A percentile compares a stretch with the other conserved stretches of the same genome.
These are phyloP conservation scores for Candida arabinofermentans DNA, from an alignment of 805 yeast genomes.

Conservation along the genomic window DNA sequence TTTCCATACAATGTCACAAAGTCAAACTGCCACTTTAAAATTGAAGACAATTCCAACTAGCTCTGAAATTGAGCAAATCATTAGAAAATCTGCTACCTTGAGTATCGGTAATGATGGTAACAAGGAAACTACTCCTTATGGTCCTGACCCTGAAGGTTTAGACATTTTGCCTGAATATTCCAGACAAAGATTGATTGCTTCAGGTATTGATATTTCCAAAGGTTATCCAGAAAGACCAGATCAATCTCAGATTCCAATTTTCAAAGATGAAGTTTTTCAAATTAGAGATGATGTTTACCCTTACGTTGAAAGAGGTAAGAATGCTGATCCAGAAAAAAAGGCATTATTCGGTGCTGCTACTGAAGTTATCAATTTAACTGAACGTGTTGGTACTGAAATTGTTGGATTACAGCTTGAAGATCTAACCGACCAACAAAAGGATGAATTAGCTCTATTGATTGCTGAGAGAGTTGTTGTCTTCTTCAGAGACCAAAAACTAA, in stretches of 20 bases:
- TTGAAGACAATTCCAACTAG: neutral
- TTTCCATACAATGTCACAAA: conserved; percentile 1
- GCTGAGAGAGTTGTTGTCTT: conserved; percentile 48
- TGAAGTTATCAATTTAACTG: conserved; percentile 40
- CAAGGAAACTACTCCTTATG: conserved; percentile 7
- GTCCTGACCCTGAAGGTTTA: conserved; percentile 22
- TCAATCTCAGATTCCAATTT: conserved; percentile 32
- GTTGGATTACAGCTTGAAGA: conserved; percentile 42
- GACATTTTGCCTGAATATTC: conserved; percentile 27
- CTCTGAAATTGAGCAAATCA: conserved; percentile 20
- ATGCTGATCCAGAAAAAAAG: conserved; percentile 40
- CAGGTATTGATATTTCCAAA: conserved; percentile 34
- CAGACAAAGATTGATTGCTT: conserved; percentile 30
- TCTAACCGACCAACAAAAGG: conserved; percentile 37
- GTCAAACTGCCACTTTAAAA: neutral
- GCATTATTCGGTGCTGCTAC: conserved; percentile 38
- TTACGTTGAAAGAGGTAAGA: conserved; percentile 33
- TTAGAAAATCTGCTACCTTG: conserved; percentile 13
- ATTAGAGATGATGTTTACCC: conserved; percentile 34
- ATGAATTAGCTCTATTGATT: conserved; percentile 41
- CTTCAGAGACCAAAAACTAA: conserved; percentile 42
- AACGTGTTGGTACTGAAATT: conserved; percentile 47
- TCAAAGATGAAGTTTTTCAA: conserved; percentile 36
- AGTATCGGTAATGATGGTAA: conserved; percentile 10
- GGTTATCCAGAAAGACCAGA: conserved; percentile 40